A percentile compares a stretch with the other conserved stretches of the same genome.
These are phyloP conservation scores for Globisporangium iwayamae DNA, from an alignment of 352 stramenopile genomes.

Conservation along the genomic window DNA sequence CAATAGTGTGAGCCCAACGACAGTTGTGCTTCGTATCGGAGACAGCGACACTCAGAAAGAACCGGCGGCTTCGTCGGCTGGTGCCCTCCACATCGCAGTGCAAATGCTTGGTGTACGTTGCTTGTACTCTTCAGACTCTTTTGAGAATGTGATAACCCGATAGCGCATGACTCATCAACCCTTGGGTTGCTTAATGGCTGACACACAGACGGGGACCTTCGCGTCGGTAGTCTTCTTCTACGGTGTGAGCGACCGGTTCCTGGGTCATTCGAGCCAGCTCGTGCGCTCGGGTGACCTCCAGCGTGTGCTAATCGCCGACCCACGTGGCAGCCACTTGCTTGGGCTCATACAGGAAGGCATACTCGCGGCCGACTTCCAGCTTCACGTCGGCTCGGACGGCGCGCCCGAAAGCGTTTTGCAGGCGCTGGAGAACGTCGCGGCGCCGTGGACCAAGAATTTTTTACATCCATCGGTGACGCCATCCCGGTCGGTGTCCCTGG, in stretches of 20 bases:
- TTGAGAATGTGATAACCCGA: not conserved
- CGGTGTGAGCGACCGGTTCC: constrained; percentile 10
- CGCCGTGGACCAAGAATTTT: constrained; percentile 15
- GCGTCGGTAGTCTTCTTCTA: constrained; percentile 21
- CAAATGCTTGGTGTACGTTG: constrained; percentile 37
- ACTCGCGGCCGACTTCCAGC: constrained; percentile 17
- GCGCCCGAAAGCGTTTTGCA: constrained; percentile 20
- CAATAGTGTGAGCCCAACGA: constrained; percentile 8
- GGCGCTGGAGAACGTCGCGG: constrained; percentile 19
- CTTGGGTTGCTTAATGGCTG: not conserved
- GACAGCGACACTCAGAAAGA: not conserved
- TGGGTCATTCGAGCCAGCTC: constrained; percentile 13
- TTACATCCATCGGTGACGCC: not conserved
- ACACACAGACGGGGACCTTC: constrained; percentile 19
- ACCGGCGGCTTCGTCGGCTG: not conserved
- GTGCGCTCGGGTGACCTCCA: constrained; percentile 24
- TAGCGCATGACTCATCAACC: not conserved
- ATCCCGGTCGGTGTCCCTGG: not conserved
- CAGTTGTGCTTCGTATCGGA: constrained; percentile 11
- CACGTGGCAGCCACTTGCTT: constrained; percentile 22
- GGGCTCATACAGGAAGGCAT: constrained; percentile 29
- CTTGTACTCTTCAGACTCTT: not conserved
- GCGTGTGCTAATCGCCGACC: constrained; percentile 24
- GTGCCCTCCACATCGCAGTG: constrained; percentile 26
- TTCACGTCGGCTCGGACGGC: constrained; percentile 44